These are phyloP conservation scores for Tylopilus balloui DNA, from an alignment of 768 basidiomycete species.

Conservation along the genomic window DNA sequence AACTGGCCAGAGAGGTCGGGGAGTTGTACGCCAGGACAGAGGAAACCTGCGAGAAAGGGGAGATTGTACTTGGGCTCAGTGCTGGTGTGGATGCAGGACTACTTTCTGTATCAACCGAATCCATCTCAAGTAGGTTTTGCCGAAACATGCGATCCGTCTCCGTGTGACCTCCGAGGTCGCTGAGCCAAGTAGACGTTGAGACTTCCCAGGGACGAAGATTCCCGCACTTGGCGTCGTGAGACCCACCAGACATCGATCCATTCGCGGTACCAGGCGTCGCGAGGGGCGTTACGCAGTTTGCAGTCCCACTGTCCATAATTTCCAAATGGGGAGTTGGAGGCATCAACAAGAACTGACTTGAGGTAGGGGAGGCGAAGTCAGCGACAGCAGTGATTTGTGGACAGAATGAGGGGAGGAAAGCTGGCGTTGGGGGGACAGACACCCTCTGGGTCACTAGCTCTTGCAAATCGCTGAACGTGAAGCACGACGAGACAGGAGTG, in stretches of 20 bases:
- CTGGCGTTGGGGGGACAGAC: slow-evolving; percentile 9
- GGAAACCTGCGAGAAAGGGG: slow-evolving; percentile 20
- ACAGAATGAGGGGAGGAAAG: slow-evolving; percentile 4
- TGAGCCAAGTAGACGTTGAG: slow-evolving; percentile 29
- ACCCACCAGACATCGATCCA: slow-evolving; percentile 6
- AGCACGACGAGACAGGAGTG: slow-evolving; percentile 27
- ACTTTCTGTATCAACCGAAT: slow-evolving; percentile 13
- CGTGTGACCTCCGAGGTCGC: slow-evolving; percentile 29
- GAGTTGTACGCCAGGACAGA: slow-evolving; percentile 12
- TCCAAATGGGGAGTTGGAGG: slow-evolving; percentile 20
- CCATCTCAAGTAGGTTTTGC: slow-evolving; percentile 15
- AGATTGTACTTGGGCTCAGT: slow-evolving; percentile 19
- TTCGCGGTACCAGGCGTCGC: slow-evolving; percentile 3
- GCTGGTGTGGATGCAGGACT: slow-evolving; percentile 25
- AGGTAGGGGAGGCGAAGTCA: slow-evolving; percentile 24
- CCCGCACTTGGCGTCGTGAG: slow-evolving; percentile 5
- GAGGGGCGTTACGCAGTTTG: slow-evolving; percentile 12
- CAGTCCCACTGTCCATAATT: slow-evolving; percentile 7
- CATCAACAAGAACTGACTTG: slow-evolving; percentile 27
- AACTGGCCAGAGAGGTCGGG: slow-evolving; percentile 13
- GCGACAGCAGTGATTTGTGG: slow-evolving; percentile 7
- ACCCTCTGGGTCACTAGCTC: slow-evolving; percentile 7
- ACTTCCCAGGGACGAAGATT: slow-evolving; percentile 20
- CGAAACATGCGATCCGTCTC: slow-evolving; percentile 32
- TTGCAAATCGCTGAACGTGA: slow-evolving; percentile 18